Conservation (phyloP, 1,139 yeast species). For the Geotrichum citri-aurantii region DNA sequence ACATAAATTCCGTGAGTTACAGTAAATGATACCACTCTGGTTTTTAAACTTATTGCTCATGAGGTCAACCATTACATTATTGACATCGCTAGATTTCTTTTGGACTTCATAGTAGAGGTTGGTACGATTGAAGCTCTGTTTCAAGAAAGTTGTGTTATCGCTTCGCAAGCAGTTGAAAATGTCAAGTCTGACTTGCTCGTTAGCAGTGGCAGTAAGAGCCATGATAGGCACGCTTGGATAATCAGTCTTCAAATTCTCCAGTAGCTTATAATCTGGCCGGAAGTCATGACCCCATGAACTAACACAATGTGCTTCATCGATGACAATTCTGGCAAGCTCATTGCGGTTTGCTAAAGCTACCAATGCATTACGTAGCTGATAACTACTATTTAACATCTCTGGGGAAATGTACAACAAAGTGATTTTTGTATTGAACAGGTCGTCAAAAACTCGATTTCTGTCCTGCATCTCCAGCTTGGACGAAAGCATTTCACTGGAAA, state of each 20-base stretch:
- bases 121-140: conserved; percentile 79
- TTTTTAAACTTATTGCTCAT: conserved; percentile 42
- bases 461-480: conserved; percentile 43
- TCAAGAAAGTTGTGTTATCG: conserved; percentile 46
- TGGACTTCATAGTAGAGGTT: conserved; percentile 76
- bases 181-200: conserved; percentile 82
- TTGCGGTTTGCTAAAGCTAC: conserved; percentile 37
- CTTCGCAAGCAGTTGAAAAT: conserved; percentile 41
- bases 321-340: conserved; percentile 79
- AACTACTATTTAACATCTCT: conserved; percentile 84
- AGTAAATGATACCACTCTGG: conserved; percentile 84
- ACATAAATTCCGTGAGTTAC: conserved; percentile 85
- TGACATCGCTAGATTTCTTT: conserved; percentile 59
- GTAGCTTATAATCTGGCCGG: conserved; percentile 86
- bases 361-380: conserved; percentile 24
- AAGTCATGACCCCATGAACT: conserved; percentile 99
- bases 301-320: conserved; percentile 98
- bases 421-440: conserved; percentile 56
- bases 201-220: conserved; percentile 98
- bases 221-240: conserved; percentile 82
- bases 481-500: conserved; percentile 56
- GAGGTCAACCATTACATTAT: conserved; percentile 43
- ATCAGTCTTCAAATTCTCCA: conserved; percentile 63
- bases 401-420: conserved; percentile 88
- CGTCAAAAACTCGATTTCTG: conserved; percentile 49